phyloP scores from a whole-genome alignment of 2,329 filamentous ascomycete genomes.

The Cladorrhinum sp. region DNA sequence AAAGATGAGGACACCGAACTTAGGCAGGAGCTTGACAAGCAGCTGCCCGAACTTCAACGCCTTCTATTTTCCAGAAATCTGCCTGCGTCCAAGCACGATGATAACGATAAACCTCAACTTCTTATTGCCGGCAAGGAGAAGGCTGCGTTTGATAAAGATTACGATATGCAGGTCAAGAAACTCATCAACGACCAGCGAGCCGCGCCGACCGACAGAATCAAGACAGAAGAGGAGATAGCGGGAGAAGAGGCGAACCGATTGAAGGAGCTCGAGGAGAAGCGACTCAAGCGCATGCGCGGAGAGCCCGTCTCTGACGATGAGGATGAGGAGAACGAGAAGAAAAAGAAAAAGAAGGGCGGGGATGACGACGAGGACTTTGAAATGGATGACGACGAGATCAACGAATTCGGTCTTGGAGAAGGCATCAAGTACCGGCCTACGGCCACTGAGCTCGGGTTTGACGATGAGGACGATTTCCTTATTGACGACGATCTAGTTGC shows the following conservation, averaged over 20 bases:
- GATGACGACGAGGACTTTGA: constrained; percentile 33
- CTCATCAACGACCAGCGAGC: constrained; percentile 82
- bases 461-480: constrained; percentile 92
- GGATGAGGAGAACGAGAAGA: constrained; percentile 44
- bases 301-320: constrained; percentile 65
- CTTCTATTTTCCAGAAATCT: constrained; percentile 58
- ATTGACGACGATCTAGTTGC: constrained; percentile 87
- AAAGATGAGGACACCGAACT: constrained; percentile 94
- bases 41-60: constrained; percentile 70
- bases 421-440: constrained; percentile 57
- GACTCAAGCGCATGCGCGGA: constrained; percentile 82
- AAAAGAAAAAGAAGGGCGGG: constrained; percentile 37
- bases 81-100: constrained; percentile 36
- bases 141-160: constrained; percentile 74
- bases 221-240: constrained; percentile 83
- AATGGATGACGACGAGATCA: constrained; percentile 40
- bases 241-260: constrained; percentile 74
- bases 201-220: constrained; percentile 80
- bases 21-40: constrained; percentile 78
- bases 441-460: constrained; percentile 66
- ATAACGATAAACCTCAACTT: constrained; percentile 25
- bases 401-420: constrained; percentile 58
- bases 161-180: constrained; percentile 79
- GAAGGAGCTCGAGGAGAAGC: constrained; percentile 77
- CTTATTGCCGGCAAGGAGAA: constrained; percentile 56